These are phyloP conservation scores for Arxiozyma slooffiae DNA, from an alignment of 1,139 yeast genomes.

Conservation along the genomic window DNA sequence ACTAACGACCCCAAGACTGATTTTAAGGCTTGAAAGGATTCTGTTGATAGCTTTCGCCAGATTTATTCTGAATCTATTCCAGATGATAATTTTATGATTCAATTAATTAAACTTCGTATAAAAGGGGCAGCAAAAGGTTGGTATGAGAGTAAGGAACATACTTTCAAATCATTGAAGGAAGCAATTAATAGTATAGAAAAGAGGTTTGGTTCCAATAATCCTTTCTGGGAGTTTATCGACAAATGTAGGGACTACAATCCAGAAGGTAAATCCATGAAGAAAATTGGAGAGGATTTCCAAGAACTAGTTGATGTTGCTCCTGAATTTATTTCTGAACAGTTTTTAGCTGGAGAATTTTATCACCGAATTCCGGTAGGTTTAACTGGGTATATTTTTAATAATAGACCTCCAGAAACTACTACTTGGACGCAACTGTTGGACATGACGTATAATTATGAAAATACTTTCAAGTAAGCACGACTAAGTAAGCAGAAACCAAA, in stretches of 20 bases:
- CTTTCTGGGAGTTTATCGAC: neutral
- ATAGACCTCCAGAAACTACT: neutral
- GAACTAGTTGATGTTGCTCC: neutral
- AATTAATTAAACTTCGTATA: neutral
- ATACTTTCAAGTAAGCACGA: neutral
- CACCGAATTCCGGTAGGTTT: neutral
- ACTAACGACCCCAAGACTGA: neutral
- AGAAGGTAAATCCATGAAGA: neutral
- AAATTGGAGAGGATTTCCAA: slow-evolving; percentile 1
- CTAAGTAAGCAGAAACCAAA: neutral
- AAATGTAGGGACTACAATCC: neutral
- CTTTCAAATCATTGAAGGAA: neutral
- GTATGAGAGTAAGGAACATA: neutral
- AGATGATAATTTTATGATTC: neutral
- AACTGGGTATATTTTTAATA: neutral
- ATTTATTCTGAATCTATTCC: neutral
- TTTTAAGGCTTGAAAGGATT: neutral
- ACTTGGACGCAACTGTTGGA: neutral
- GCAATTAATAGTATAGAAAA: neutral
- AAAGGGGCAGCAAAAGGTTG: neutral
- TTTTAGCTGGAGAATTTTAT: neutral
- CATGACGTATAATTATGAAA: neutral
- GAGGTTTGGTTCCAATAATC: neutral
- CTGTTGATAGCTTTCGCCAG: neutral
- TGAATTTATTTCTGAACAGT: neutral